phyloP scores from a whole-genome alignment of 192 early-diverging fungal genomes.

The Allomyces macrogynus region DNA sequence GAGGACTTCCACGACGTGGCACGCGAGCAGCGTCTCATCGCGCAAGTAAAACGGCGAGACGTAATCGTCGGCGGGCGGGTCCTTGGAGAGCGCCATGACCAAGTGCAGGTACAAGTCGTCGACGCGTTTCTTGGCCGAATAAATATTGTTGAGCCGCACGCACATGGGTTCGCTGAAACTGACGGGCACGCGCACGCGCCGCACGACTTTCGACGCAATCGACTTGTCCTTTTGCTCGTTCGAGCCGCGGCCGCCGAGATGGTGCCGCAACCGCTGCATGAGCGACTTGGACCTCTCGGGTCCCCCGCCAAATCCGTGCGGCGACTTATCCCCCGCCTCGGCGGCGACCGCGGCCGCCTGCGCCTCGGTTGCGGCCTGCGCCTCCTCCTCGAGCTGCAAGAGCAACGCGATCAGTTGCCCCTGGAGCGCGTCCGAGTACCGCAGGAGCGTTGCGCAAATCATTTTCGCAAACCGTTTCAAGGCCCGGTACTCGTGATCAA shows the following conservation, averaged over 20 bases:
- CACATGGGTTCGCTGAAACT: neutral
- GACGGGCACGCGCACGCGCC: neutral
- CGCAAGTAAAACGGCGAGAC: neutral
- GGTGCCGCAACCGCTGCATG: neutral
- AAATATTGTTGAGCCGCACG: neutral
- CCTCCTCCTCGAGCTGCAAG: neutral
- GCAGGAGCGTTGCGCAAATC: neutral
- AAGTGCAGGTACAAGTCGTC: neutral
- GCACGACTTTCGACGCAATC: neutral
- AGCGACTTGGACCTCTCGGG: neutral
- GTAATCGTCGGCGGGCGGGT: neutral
- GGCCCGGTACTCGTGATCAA: neutral
- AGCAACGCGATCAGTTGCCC: neutral
- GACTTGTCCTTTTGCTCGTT: neutral
- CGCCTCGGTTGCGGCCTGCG: neutral
- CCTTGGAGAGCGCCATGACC: neutral
- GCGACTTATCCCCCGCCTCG: too few species aligned
- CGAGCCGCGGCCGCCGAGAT: neutral
- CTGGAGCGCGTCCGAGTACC: neutral
- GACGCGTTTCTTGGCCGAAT: neutral
- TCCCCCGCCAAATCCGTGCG: too few species aligned
- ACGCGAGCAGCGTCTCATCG: neutral
- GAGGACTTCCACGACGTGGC: neutral
- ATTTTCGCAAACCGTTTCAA: neutral
- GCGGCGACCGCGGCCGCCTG: neutral